phyloP scores from a whole-genome alignment of 2,329 filamentous ascomycete species.

The Aspergillus eucalypticola region DNA sequence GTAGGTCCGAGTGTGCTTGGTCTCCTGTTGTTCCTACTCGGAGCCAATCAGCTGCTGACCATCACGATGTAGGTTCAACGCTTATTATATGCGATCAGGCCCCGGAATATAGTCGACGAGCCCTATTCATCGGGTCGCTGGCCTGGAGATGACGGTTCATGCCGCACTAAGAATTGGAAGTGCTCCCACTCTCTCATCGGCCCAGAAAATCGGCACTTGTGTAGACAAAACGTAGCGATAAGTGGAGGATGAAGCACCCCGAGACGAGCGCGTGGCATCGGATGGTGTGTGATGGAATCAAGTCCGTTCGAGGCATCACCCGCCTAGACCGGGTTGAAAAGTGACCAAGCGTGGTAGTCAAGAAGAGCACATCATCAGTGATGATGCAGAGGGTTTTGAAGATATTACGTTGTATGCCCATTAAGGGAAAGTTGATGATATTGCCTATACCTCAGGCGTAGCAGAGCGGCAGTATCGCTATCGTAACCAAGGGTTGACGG shows the following conservation, averaged over 20 bases:
- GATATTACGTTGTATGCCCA: too few relatives aligned
- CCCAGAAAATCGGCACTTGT: neutral
- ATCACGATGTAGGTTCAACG: neutral
- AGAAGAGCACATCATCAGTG: too few relatives aligned
- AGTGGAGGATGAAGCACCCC: neutral
- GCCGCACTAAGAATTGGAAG: neutral
- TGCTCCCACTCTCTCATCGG: neutral
- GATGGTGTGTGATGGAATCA: neutral
- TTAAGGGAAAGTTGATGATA: too few relatives aligned
- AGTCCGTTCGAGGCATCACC: neutral
- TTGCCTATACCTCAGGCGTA: too few relatives aligned
- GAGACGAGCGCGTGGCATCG: neutral
- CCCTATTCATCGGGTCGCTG: neutral
- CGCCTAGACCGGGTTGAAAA: neutral
- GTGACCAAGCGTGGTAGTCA: neutral
- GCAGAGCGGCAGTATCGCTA: too few relatives aligned
- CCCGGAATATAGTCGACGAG: neutral
- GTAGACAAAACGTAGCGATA: neutral
- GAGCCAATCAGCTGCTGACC: neutral
- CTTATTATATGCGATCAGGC: neutral
- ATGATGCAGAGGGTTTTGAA: too few relatives aligned
- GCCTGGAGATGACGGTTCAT: neutral
- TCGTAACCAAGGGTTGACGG: too few relatives aligned
- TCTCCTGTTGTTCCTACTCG: neutral
- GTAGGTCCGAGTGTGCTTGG: neutral